Conservation (phyloP, 768 basidiomycete species). For the Mycena maculata region DNA sequence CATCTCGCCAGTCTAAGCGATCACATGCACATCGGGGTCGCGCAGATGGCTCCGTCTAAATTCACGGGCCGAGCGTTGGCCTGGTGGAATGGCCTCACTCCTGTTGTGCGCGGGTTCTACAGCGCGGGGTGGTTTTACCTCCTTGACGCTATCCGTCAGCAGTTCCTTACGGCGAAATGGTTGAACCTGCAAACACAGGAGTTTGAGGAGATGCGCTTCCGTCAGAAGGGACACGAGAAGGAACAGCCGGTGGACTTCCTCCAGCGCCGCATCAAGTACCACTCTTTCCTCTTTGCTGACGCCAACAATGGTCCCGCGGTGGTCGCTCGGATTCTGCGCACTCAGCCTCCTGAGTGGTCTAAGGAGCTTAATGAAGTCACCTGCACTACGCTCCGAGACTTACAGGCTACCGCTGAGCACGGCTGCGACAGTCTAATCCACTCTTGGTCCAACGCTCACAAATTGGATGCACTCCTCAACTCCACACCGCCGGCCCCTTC, state of each 20-base stretch:
- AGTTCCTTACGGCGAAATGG: slow-evolving; percentile 1
- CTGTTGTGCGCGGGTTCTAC: not conserved
- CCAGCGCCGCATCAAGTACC: slow-evolving; percentile 1
- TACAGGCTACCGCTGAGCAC: not conserved
- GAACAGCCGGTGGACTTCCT: slow-evolving; percentile 13
- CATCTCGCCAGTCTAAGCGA: not conserved
- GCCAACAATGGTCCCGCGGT: not conserved
- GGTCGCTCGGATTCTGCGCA: not conserved
- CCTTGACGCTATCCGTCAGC: not conserved
- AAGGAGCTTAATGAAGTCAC: not conserved
- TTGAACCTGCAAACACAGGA: not conserved
- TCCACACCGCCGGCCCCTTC: no score
- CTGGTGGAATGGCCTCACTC: slow-evolving; percentile 12
- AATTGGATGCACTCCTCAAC: not conserved
- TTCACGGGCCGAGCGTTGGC: not conserved
- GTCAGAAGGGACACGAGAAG: slow-evolving; percentile 2
- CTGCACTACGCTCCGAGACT: not conserved
- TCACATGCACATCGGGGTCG: not conserved
- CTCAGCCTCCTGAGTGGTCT: not conserved
- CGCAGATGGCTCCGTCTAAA: slow-evolving; percentile 7
- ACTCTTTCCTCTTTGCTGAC: not conserved
- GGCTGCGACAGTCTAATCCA: not conserved
- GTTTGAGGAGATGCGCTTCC: not conserved
- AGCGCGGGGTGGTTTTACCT: not conserved
- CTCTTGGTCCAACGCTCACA: not conserved